A percentile compares a stretch with the other conserved stretches of the same genome.
Evolutionary conservation across 768 basidiomycete species (phyloP).

Genomic region (Asterophora lycoperdoides): DNA sequence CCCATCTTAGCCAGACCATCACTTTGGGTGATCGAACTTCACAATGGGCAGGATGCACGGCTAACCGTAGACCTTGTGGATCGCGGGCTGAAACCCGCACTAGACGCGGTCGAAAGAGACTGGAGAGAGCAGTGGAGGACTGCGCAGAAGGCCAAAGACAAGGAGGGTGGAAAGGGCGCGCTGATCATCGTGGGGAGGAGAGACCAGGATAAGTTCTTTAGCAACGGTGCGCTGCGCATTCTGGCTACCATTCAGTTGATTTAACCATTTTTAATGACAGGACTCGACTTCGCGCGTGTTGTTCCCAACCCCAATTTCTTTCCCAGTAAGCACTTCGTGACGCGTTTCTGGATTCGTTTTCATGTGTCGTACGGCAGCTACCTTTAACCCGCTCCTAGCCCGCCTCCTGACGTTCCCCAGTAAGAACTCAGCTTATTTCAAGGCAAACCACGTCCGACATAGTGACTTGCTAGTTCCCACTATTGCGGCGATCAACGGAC

Average conservation of each 20-base stretch:
- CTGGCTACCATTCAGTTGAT: neutral
- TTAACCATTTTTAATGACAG: constrained; percentile 27
- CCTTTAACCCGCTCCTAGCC: constrained; percentile 67
- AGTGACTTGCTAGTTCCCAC: constrained; percentile 56
- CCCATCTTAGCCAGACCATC: constrained; percentile 46
- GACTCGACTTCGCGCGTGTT: constrained; percentile 58
- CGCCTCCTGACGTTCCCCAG: constrained; percentile 76
- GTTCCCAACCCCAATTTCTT: constrained; percentile 58
- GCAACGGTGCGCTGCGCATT: constrained; percentile 54
- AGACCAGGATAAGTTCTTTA: constrained; percentile 85
- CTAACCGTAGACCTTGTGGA: constrained; percentile 56
- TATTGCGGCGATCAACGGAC: constrained; percentile 78
- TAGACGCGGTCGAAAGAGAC: constrained; percentile 67
- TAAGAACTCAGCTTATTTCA: constrained; percentile 28
- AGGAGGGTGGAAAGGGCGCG: constrained; percentile 58
- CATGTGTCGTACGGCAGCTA: constrained; percentile 37
- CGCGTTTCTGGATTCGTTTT: constrained; percentile 2
- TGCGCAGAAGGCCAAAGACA: constrained; percentile 39
- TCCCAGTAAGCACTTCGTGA: constrained; percentile 40
- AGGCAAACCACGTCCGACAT: neutral
- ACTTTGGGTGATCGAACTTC: constrained; percentile 77
- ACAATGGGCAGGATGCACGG: constrained; percentile 73
- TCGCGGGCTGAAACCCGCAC: constrained; percentile 59
- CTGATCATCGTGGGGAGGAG: constrained; percentile 73
- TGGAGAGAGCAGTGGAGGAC: constrained; percentile 57